Conservation (phyloP, 2,329 filamentous ascomycete genomes). For the Aspergillus sp. region DNA sequence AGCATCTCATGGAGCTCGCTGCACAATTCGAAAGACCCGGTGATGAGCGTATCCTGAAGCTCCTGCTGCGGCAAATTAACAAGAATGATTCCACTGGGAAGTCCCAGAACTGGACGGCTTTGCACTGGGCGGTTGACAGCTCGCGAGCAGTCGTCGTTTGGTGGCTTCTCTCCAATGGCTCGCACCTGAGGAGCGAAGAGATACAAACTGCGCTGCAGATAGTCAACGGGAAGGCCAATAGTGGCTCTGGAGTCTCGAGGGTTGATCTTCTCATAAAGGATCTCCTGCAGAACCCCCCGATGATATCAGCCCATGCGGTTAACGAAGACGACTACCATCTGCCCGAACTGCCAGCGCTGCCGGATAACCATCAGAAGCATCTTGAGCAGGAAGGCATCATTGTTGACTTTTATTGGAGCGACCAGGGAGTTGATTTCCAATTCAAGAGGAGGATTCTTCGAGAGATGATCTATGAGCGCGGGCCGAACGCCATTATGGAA, state of each 20-base stretch:
- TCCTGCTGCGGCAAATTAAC: not conserved
- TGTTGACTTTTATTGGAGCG: conserved; percentile 1
- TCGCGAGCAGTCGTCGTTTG: conserved; percentile 3
- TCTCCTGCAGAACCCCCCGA: conserved; percentile 3
- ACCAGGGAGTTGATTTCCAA: not conserved
- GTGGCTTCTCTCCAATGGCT: conserved; percentile 5
- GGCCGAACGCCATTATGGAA: conserved; percentile 3
- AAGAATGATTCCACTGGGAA: not conserved
- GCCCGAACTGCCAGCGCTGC: not conserved
- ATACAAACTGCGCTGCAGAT: not conserved
- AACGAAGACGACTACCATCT: not conserved
- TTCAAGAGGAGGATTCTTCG: not conserved
- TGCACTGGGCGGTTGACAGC: conserved; percentile 4
- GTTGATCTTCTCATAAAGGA: not conserved
- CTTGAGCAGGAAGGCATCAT: not conserved
- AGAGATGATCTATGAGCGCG: conserved; percentile 3
- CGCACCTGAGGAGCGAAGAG: not conserved
- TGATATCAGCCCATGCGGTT: not conserved
- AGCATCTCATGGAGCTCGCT: conserved; percentile 1
- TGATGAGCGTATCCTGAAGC: conserved; percentile 1
- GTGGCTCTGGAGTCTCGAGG: not conserved
- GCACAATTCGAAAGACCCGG: conserved; percentile 4
- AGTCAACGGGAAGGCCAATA: not conserved
- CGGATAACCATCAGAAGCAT: not conserved
- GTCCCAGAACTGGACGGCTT: conserved; percentile 1